These are phyloP conservation scores for Oryza meyeriana DNA, from an alignment of 176 grass and related monocot genomes.

Conservation along the genomic window DNA sequence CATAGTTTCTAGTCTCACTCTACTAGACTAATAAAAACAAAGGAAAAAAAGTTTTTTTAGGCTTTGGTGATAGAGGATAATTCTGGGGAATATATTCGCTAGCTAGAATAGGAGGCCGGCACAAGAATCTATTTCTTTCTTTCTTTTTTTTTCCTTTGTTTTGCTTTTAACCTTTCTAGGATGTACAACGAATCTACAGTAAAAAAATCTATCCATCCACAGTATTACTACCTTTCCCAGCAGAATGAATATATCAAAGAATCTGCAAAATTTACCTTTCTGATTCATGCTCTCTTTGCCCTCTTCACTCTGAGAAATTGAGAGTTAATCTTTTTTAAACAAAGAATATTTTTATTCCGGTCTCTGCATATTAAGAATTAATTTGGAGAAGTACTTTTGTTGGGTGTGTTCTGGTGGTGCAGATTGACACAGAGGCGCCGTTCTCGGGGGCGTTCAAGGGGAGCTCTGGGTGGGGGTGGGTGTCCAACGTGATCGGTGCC, in stretches of 20 bases:
- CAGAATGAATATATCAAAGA: not conserved
- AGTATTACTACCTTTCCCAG: not conserved
- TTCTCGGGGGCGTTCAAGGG: slow-evolving; percentile 85
- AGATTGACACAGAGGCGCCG: slow-evolving; percentile 84
- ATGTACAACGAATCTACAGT: not conserved
- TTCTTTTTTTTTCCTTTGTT: not conserved
- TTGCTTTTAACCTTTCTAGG: not conserved
- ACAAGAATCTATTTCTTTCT: not conserved
- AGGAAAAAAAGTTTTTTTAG: not conserved
- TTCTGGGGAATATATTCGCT: not conserved
- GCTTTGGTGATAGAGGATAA: not conserved
- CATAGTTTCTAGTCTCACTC: not conserved
- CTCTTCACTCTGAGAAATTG: no score
- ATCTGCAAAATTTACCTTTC: not conserved
- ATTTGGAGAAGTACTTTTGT: no score
- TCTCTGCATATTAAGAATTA: no score
- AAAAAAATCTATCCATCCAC: not conserved
- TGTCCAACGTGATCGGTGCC: slow-evolving; percentile 73
- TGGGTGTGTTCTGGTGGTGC: not conserved
- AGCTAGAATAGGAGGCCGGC: not conserved
- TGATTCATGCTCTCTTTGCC: no score
- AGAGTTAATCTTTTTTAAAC: no score
- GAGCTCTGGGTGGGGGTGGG: slow-evolving; percentile 57
- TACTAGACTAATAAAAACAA: not conserved
- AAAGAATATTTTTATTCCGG: no score